Evolutionary conservation across 2,329 filamentous ascomycete species (phyloP).

Genomic region (Scorias spongiosa): DNA sequence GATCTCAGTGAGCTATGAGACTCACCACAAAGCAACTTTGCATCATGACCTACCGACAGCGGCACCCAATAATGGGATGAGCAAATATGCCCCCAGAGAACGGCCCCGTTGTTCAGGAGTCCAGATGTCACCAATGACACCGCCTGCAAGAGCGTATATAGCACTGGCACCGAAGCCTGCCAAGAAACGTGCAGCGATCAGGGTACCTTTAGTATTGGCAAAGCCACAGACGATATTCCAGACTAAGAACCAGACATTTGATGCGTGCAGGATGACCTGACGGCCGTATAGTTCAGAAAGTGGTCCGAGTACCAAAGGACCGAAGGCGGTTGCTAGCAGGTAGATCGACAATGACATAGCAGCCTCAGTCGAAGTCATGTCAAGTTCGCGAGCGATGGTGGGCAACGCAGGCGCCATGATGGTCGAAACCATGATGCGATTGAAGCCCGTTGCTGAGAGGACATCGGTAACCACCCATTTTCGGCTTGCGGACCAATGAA

Average conservation of each 20-base stretch:
- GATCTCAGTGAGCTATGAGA: not conserved
- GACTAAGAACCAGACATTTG: conserved; percentile 36
- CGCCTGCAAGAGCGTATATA: conserved; percentile 10
- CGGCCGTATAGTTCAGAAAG: conserved; percentile 34
- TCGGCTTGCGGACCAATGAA: conserved; percentile 23
- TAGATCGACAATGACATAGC: conserved; percentile 9
- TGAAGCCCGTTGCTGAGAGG: conserved; percentile 36
- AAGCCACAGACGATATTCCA: conserved; percentile 36
- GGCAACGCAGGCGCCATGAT: conserved; percentile 34
- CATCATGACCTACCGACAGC: conserved; percentile 5
- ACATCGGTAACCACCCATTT: conserved; percentile 38
- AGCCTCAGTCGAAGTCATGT: conserved; percentile 6
- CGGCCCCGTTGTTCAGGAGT: conserved; percentile 7
- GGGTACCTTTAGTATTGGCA: conserved; percentile 23
- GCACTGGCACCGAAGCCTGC: conserved; percentile 35
- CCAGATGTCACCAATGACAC: conserved; percentile 9
- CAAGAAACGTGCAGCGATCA: conserved; percentile 34
- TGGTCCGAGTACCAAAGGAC: conserved; percentile 7
- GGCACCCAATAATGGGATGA: conserved; percentile 8
- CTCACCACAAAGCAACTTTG: not conserved
- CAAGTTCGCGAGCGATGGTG: conserved; percentile 5
- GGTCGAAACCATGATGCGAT: conserved; percentile 36
- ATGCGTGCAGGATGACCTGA: conserved; percentile 25
- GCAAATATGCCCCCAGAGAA: conserved; percentile 5
- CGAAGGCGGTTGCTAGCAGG: conserved; percentile 9